Evolutionary conservation across 2,329 filamentous ascomycete genomes (phyloP), one percentile per base, ranked within the genome.

Genomic region (Escovopsis sp.): DNA sequence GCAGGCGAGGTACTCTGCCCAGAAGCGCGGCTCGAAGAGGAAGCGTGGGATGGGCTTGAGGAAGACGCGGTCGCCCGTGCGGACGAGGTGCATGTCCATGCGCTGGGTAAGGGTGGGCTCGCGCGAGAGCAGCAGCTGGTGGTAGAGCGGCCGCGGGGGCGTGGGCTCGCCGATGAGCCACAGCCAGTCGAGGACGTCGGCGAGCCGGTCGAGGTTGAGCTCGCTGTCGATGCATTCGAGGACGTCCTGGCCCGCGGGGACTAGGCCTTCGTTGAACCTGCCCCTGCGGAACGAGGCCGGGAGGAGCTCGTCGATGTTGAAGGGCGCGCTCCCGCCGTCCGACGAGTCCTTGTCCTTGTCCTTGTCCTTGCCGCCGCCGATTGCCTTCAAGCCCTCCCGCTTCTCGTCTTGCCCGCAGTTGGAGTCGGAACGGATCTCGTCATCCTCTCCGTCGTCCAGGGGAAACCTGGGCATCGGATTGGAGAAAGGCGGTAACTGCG

Each of bases 1-100:
- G 26, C 44, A 46, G 5, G 26, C 30, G 19, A 46, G 36, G 2
- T 36, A 26, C 11, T 42, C n/a, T 1, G 4, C 11, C 44, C 44
- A 46, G 12, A 44, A 46, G 12, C 33, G 4, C 3, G 36, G 26
- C 3, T 44, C 39, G 15, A 46, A 23, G 4, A 46, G 26, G 26
- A 40, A 46, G 10, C 19, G 39, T 2, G 45, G 45, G 19, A 46
- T 15, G 6, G 45, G 45, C 15, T 46, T 46, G 23, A 46, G 12
- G 26, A 39, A 44, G 12, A 46, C 41, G 30, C 30, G 38, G 1
- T 19, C 36, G 3, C 26, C 39, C 6, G 26, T 33, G 32, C 39
- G 41, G 10, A 44, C 38, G 19, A 46, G 42, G 12, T 46, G 45
- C 33, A 26, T 36, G 12, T 46, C 42, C 42, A 44, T 39, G 7